These are phyloP conservation scores for Colletotrichum sp. DNA, from an alignment of 2,329 filamentous ascomycete species.

Conservation along the genomic window DNA sequence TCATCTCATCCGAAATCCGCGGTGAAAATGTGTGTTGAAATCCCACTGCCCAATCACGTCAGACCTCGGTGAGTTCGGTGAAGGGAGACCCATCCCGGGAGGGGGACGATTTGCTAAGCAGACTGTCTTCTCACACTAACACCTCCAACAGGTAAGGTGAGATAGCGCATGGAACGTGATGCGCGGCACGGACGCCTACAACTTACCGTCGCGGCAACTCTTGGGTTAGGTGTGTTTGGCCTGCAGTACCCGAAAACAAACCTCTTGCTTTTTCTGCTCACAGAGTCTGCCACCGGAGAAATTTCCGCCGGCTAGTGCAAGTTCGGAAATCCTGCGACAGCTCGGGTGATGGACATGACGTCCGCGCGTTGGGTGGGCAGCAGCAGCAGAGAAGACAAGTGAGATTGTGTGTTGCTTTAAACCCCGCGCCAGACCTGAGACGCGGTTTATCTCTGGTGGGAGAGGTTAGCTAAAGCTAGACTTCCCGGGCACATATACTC, in stretches of 20 bases:
- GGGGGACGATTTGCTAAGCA: background rate
- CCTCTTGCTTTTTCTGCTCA: background rate
- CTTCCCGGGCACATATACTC: background rate
- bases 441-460: background rate
- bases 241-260: background rate
- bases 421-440: background rate
- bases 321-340: background rate
- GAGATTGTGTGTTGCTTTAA: background rate
- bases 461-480: background rate
- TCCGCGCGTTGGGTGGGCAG: background rate
- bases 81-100: background rate
- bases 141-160: background rate
- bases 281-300: background rate
- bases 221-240: background rate
- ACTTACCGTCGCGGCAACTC: background rate
- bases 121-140: background rate
- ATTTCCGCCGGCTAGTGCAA: background rate
- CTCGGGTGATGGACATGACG: background rate
- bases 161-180: background rate
- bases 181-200: background rate
- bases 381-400: background rate
- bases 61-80: constrained; percentile 8
- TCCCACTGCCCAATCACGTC: constrained; percentile 16
- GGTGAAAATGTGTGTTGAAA: constrained; percentile 16
- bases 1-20: background rate